Evolutionary conservation across 2,329 filamentous ascomycete genomes (phyloP).

Genomic region (Cytospora piceae): DNA sequence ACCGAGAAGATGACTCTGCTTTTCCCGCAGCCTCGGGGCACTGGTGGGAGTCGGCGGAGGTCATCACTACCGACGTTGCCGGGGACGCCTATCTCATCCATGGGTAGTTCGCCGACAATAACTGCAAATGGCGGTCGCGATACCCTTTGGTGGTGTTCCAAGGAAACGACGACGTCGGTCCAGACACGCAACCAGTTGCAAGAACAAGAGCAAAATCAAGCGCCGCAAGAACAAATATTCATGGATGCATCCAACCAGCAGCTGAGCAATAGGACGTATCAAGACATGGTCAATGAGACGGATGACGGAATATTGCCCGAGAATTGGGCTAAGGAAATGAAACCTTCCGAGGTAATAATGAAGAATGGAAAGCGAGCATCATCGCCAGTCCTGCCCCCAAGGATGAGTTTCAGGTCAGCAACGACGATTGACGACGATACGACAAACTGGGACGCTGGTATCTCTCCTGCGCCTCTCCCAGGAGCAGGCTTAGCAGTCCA

Average conservation of each 20-base stretch:
- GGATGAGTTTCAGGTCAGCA: conserved; percentile 37
- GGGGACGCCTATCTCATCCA: conserved; percentile 41
- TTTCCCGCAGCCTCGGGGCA: conserved; percentile 45
- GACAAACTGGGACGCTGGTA: conserved; percentile 55
- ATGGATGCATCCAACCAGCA: conserved; percentile 9
- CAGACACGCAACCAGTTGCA: conserved; percentile 46
- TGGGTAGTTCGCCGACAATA: conserved; percentile 34
- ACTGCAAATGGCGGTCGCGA: conserved; percentile 34
- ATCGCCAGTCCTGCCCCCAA: conserved; percentile 53
- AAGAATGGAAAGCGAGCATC: conserved; percentile 49
- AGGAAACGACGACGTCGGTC: conserved; percentile 44
- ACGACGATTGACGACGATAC: conserved; percentile 46
- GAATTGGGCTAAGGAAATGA: conserved; percentile 37
- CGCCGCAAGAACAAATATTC: conserved; percentile 24
- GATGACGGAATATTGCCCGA: conserved; percentile 44
- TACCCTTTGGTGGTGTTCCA: conserved; percentile 39
- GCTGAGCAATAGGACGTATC: conserved; percentile 40
- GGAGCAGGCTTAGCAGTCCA: conserved; percentile 48
- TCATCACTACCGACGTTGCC: conserved; percentile 52
- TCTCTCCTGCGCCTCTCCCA: conserved; percentile 52
- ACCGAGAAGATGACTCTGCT: conserved; percentile 60
- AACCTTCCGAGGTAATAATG: conserved; percentile 27
- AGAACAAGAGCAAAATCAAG: conserved; percentile 16
- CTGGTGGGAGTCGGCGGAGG: conserved; percentile 37
- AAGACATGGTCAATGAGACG: conserved; percentile 40